Percentiles rank a stretch among this genome's conserved stretches.
These are phyloP conservation scores for Apiospora aurea DNA, from an alignment of 2,329 filamentous ascomycete species.

Conservation along the genomic window DNA sequence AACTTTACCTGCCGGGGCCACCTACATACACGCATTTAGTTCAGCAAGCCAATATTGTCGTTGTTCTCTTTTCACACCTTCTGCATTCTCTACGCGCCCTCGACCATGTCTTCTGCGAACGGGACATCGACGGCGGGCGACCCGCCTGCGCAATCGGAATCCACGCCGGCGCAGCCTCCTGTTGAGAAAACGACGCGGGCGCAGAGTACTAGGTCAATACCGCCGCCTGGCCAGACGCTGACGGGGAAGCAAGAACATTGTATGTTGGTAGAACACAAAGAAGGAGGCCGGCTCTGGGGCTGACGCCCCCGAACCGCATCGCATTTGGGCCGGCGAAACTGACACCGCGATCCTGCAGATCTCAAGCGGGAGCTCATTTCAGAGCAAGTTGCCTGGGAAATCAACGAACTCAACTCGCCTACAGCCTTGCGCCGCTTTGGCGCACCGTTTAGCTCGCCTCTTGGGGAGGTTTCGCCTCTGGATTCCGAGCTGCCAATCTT, in stretches of 20 bases:
- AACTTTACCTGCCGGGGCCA: not conserved
- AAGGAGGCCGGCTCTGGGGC: constrained; percentile 27
- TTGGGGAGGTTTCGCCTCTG: constrained; percentile 89
- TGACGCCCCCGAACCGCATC: not conserved
- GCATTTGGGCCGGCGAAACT: not conserved
- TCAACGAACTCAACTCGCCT: constrained; percentile 90
- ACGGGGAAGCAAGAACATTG: constrained; percentile 99
- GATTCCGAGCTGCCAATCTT: constrained; percentile 94
- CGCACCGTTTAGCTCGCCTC: constrained; percentile 91
- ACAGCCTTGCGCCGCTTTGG: constrained; percentile 95
- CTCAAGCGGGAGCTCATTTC: constrained; percentile 95
- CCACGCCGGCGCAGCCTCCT: constrained; percentile 8
- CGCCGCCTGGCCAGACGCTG: constrained; percentile 60
- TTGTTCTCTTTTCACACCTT: not conserved
- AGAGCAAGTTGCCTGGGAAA: constrained; percentile 88
- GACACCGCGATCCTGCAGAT: constrained; percentile 58
- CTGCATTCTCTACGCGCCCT: not conserved
- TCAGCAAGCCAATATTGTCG: not conserved
- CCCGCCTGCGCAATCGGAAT: not conserved
- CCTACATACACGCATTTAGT: not conserved
- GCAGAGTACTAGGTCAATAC: constrained; percentile 26
- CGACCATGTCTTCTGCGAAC: constrained; percentile 3
- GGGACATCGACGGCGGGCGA: not conserved
- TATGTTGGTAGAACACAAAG: constrained; percentile 49
- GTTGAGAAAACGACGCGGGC: constrained; percentile 16